A percentile compares a stretch with the other conserved stretches of the same genome.
These are phyloP conservation scores for Pyronema domesticum DNA, from an alignment of 495 filamentous ascomycete species.

Conservation along the genomic window DNA sequence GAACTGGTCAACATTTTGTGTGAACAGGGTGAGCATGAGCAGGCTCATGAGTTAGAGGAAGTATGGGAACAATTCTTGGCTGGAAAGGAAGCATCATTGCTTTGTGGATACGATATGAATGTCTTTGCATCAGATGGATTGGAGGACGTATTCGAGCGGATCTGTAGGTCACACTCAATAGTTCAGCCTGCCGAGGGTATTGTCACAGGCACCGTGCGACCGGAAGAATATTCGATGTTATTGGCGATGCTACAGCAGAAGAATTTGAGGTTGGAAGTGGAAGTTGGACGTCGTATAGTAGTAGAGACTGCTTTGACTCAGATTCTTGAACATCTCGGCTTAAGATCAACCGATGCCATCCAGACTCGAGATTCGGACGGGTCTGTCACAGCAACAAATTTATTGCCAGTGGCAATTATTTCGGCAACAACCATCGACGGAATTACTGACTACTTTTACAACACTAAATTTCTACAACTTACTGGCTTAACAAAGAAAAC, in stretches of 20 bases:
- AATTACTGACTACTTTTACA: slow-evolving; percentile 19
- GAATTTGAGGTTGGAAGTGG: slow-evolving; percentile 19
- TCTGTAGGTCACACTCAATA: slow-evolving; percentile 21
- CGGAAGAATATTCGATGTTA: slow-evolving; percentile 16
- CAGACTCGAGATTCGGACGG: slow-evolving; percentile 7
- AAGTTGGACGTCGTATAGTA: slow-evolving; percentile 14
- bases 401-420: slow-evolving; percentile 17
- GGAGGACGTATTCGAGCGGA: slow-evolving; percentile 24
- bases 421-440: slow-evolving; percentile 19
- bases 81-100: slow-evolving; percentile 17
- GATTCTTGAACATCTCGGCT: slow-evolving; percentile 17
- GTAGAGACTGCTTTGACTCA: slow-evolving; percentile 16
- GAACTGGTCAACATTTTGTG: slow-evolving; percentile 25
- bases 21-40: slow-evolving; percentile 14
- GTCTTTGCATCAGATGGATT: slow-evolving; percentile 21
- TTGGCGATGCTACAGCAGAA: slow-evolving; percentile 24
- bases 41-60: slow-evolving; percentile 22
- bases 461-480: slow-evolving; percentile 20
- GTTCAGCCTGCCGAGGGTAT: slow-evolving; percentile 21
- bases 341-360: slow-evolving; percentile 7
- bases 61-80: slow-evolving; percentile 23
- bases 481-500: slow-evolving; percentile 11
- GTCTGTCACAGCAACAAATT: background rate
- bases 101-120: slow-evolving; percentile 25
- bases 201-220: slow-evolving; percentile 4